phyloP scores from a whole-genome alignment of 75 land plant species.

The Cunninghamia lanceolata region DNA sequence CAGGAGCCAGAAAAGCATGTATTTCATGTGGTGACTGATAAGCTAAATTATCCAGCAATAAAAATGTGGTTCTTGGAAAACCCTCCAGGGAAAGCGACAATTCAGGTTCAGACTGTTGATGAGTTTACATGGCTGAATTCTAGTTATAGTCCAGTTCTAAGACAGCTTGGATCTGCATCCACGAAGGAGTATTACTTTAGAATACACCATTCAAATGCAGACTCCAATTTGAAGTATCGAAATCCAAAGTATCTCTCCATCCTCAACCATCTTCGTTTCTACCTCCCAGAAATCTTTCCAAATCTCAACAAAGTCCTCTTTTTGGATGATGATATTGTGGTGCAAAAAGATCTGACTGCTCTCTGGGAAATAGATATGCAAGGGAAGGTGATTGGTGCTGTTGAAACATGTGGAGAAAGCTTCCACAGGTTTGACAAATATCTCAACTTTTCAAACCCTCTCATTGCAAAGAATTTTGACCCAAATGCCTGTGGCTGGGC shows the following conservation, averaged over 20 bases:
- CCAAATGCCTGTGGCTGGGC: conserved; percentile 81
- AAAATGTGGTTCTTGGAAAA: conserved; percentile 76
- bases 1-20: conserved; percentile 75
- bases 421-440: conserved; percentile 62
- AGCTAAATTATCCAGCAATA: conserved; percentile 75
- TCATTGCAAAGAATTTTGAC: conserved; percentile 58
- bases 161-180: conserved; percentile 53
- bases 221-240: conserved; percentile 61
- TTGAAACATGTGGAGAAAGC: conserved; percentile 58
- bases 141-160: conserved; percentile 66
- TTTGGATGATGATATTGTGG: conserved; percentile 68
- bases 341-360: conserved; percentile 49
- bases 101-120: conserved; percentile 69
- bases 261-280: conserved; percentile 73
- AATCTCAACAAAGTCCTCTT: conserved; percentile 59
- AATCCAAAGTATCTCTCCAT: conserved; percentile 77
- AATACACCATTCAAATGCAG: conserved; percentile 37
- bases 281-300: conserved; percentile 63
- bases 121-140: conserved; percentile 70
- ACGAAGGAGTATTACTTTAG: conserved; percentile 74
- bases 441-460: conserved; percentile 68
- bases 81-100: conserved; percentile 63
- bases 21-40: conserved; percentile 76
- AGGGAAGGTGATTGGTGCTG: conserved; percentile 65
- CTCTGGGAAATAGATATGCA: conserved; percentile 54